Base-by-base conservation (phyloP, 345 rosid species). In the Eucalyptus sp. region DNA sequence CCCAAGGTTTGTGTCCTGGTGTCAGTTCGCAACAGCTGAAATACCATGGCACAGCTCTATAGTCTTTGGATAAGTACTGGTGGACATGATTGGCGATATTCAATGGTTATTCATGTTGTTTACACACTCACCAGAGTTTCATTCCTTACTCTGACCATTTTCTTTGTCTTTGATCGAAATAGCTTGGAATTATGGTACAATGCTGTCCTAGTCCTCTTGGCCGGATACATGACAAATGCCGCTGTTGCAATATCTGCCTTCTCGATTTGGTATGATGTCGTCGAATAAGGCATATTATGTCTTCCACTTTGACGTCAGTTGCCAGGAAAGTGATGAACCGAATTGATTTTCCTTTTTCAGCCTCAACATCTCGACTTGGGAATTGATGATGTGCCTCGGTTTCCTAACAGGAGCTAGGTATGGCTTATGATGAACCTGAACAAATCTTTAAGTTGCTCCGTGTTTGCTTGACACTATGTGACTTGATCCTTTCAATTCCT, bases 161-260 rank as follows among this genome's bases (percentile, higher is more conserved):
- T 33, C 58, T 44, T 7, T 86, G 60, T n/a, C 27, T 41, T 15
- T 48, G 58, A 86, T 8, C 27, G n/a, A 64, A 37, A 31, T 52
- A 71, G 83, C 86, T 51, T 87, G 56, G 86, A 88, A 86, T 13
- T 88, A 18, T 79, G 86, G 89, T 79, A 88, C 46, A 68, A 49
- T 31, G 86, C 89, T 83, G 86, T 80, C 48, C 44, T 88, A 76
- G 87, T 88, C 52, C 51, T 88, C 56, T 60, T 88, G 49, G 86
- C 86, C 37, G 71, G 86, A 44, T 79, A 37, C 89, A 90, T 92
- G 88, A 90, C 91, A 60, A 86, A 90, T 68, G 89, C 91, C 10
- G 89, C 90, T 58, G 92, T 90, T 66, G 83, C 91, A 7, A 86
- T 91, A 88, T 88, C 89, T 91, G 91, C 92, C 81, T 49, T 88